These are phyloP conservation scores for Pseudogymnoascus sp. DNA, from an alignment of 2,329 filamentous ascomycete species.

Conservation along the genomic window DNA sequence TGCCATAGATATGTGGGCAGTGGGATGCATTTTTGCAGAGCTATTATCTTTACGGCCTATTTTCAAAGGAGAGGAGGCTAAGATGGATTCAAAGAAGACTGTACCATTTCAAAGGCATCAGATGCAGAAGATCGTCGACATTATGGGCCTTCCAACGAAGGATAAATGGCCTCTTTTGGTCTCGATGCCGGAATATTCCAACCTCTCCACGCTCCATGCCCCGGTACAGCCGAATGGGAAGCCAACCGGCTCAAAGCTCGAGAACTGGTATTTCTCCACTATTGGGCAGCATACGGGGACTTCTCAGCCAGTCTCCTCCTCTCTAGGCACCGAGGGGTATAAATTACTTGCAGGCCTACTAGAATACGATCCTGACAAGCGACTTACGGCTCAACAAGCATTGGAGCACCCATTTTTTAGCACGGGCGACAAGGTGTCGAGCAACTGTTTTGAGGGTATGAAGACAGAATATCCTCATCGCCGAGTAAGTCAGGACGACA, in stretches of 20 bases:
- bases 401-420: slow-evolving; percentile 87
- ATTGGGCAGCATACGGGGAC: slow-evolving; percentile 43
- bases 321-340: slow-evolving; percentile 68
- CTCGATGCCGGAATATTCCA: slow-evolving; percentile 78
- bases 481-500: slow-evolving; percentile 87
- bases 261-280: slow-evolving; percentile 72
- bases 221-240: slow-evolving; percentile 33
- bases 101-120: slow-evolving; percentile 96
- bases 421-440: slow-evolving; percentile 57
- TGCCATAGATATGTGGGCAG: slow-evolving; percentile 93
- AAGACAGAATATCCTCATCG: slow-evolving; percentile 84
- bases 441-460: slow-evolving; percentile 85
- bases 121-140: slow-evolving; percentile 98
- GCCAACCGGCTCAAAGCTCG: slow-evolving; percentile 41
- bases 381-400: slow-evolving; percentile 79
- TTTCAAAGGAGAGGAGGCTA: slow-evolving; percentile 97
- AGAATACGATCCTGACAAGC: slow-evolving; percentile 85
- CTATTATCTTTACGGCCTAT: slow-evolving; percentile 83
- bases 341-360: slow-evolving; percentile 73
- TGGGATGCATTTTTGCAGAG: slow-evolving; percentile 97
- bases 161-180: slow-evolving; percentile 80
- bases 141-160: slow-evolving; percentile 83
- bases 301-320: slow-evolving; percentile 35
- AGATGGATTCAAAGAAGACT: slow-evolving; percentile 97
- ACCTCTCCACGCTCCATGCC: slow-evolving; percentile 52